These are phyloP conservation scores for Dactylellina drechsleri DNA, from an alignment of 2,329 filamentous ascomycete species.

Conservation along the genomic window DNA sequence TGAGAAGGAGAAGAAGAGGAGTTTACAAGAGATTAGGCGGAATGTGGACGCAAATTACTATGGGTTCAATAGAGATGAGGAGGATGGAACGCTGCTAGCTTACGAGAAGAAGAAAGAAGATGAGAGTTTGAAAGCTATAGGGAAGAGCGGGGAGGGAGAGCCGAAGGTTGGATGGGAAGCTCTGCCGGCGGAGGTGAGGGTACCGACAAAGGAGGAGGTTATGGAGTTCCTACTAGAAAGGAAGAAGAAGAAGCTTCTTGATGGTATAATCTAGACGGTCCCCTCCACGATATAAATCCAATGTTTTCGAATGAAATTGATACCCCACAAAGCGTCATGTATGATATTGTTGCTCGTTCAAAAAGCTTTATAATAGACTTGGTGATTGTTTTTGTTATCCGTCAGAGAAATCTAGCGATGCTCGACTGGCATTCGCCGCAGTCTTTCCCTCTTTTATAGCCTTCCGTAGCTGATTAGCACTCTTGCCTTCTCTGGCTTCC, in stretches of 20 bases:
- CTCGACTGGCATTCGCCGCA: constrained; percentile 33
- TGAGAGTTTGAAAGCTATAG: constrained; percentile 77
- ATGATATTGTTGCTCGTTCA: constrained; percentile 22
- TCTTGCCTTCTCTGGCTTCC: constrained; percentile 60
- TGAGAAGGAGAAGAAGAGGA: constrained; percentile 65
- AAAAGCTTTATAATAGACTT: constrained; percentile 1
- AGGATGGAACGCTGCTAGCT: constrained; percentile 80
- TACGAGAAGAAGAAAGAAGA: constrained; percentile 87
- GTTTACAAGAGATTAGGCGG: constrained; percentile 65
- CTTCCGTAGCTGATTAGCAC: constrained; percentile 55
- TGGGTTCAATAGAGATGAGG: constrained; percentile 91
- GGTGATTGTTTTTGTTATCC: constrained; percentile 15
- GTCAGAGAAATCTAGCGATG: constrained; percentile 9
- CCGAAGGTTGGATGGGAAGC: constrained; percentile 80
- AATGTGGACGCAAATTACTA: constrained; percentile 95
- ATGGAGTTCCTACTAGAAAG: constrained; percentile 91
- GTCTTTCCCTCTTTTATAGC: constrained; percentile 58
- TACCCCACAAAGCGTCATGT: constrained; percentile 50
- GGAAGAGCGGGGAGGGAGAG: constrained; percentile 68
- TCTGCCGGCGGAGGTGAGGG: constrained; percentile 82
- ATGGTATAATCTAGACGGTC: constrained; percentile 72
- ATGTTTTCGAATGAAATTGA: constrained; percentile 24
- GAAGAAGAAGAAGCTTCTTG: constrained; percentile 81
- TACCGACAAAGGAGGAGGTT: constrained; percentile 91
- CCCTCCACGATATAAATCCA: background rate